Evolutionary conservation across 768 basidiomycete genomes (phyloP), one percentile per base, ranked within the genome.

Genomic region (Tricholoma sp.): DNA sequence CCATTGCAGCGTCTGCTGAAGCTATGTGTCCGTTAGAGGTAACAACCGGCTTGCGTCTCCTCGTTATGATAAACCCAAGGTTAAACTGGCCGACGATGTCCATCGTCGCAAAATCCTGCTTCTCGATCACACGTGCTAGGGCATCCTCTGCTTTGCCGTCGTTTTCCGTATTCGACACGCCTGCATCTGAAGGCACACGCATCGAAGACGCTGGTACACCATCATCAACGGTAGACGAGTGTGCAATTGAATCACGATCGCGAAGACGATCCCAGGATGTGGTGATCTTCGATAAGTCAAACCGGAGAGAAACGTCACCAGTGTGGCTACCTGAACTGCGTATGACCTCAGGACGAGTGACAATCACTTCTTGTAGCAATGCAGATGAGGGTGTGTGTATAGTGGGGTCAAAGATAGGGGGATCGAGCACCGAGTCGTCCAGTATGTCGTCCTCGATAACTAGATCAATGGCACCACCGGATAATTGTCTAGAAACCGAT

Each of bases 61-160:
- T 82, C 2, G 84, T 82, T 56, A 99, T 80, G 69, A 99, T 93
- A 71, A 99, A 99, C 0, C 95, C 95, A 32, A 88, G 80, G 63
- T 99, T 99, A 71, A 98, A 99, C 70, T 99, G 97, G 0, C 97
- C 97, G 42, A 96, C 61, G 11, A 97, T 72, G 0, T 85, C 77
- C 97, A 99, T 98, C 6, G 62, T 61, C 6, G 69, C 79, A 63
- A 99, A 98, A 71, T 99, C 95, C 2, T 70, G 67, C 73, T 98
- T 98, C 42, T 83, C 80, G 28, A 99, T 94, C 33, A 93, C 84
- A 13, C 95, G 82, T 10, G 90, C 80, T 2, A 99, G 82, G 0
- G 86, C 85, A 50, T 81, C 81, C 0, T 82, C 89, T 11, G 76
- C 80, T 12, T 72, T 76, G 12, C 80, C 74, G 50, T 87, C 81